phyloP scores from a whole-genome alignment of 306 rosid species.

The Malus orientalis region DNA sequence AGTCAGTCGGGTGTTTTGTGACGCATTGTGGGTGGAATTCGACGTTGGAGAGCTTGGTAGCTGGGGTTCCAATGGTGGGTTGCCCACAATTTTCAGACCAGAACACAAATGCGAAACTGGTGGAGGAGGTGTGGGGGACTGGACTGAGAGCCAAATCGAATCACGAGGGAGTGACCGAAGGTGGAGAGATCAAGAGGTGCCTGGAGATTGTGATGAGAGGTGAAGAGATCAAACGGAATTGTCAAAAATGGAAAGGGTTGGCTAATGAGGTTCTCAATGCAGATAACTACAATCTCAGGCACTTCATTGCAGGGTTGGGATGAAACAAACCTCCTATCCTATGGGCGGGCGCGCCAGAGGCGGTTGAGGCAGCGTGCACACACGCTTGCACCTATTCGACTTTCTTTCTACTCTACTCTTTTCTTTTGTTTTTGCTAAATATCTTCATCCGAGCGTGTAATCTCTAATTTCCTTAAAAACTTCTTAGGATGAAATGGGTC shows the following conservation, averaged over 20 bases:
- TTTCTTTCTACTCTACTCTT: too few relatives aligned
- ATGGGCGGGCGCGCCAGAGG: background rate
- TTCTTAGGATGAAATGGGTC: background rate
- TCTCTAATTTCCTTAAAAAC: too few relatives aligned
- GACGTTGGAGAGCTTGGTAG: constrained; percentile 29
- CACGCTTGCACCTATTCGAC: too few relatives aligned
- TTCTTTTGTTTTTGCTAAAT: too few relatives aligned
- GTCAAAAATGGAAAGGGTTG: constrained; percentile 25
- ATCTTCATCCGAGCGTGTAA: too few relatives aligned
- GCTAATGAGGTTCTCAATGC: constrained; percentile 8
- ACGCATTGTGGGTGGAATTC: constrained; percentile 66
- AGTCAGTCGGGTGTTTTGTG: constrained; percentile 41
- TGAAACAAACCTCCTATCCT: background rate
- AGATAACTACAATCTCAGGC: constrained; percentile 21
- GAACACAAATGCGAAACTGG: constrained; percentile 40
- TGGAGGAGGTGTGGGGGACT: constrained; percentile 35
- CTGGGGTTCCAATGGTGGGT: constrained; percentile 45
- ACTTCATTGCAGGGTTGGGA: background rate
- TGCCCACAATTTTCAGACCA: constrained; percentile 55
- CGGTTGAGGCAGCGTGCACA: background rate
- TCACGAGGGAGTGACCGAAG: constrained; percentile 26
- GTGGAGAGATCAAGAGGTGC: constrained; percentile 37
- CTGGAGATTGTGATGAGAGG: constrained; percentile 39
- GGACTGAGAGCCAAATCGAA: constrained; percentile 36
- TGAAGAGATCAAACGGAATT: constrained; percentile 21